Base-by-base conservation (phyloP, 2,329 filamentous ascomycete species). In the Penicillium brasilianum region DNA sequence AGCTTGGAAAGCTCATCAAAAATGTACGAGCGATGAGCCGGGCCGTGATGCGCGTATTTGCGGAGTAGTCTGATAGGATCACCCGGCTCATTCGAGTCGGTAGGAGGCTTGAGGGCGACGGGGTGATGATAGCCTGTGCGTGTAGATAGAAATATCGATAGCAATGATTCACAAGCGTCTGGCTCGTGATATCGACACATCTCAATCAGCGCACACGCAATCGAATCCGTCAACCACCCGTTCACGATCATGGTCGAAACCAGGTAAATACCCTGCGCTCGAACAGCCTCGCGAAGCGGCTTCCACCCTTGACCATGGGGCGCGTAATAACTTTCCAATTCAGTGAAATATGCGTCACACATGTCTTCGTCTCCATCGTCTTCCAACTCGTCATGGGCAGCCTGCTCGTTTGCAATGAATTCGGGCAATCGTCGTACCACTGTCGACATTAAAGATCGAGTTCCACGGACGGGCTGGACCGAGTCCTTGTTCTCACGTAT, bases 341-440 rank as follows among this genome's bases (percentile, higher is more conserved):
- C 76, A 7, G 77, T 79, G 61, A 79, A 78, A 58, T 79, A 77
- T 53, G 71, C 72, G 69, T 77, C 72, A 34, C 74, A 78, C 73
- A 79, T 77, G 65, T 80, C 72, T 41, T 74, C 69, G 18, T 76
- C 74, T 4, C 68, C 66, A 41, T 75, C 68, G n/a, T 71, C 69
- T 3, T 75, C 72, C 22, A 62, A 51, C 22, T 74, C 70, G 59
- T 79, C 67, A 37, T 77, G 71, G 44, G 69, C 60, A 44, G 68
- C 66, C 61, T 79, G 77, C 58, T 80, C 78, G 5, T 69, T 65
- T 16, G 72, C 66, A 50, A 80, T 77, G 62, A 78, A 79, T 28
- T 73, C 69, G 4, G 78, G 78, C 22, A 79, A 66, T 22, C 71
- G 71, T 39, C 74, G 72, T 36, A 71, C 62, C 8, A 74, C 69